These are phyloP conservation scores for Russula sp. DNA, from an alignment of 768 basidiomycete genomes.

Conservation along the genomic window DNA sequence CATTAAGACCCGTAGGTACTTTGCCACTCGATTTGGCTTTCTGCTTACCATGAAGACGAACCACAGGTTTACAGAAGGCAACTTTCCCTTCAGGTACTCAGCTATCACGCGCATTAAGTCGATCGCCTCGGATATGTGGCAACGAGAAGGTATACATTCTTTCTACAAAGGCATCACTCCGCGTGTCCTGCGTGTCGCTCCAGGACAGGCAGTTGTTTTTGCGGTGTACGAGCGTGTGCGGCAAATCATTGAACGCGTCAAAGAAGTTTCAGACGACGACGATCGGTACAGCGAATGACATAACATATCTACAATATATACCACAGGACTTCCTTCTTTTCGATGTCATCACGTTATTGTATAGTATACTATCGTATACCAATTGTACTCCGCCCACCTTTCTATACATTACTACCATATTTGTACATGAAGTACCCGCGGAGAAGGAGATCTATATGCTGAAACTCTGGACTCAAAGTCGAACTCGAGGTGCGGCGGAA, in stretches of 20 bases:
- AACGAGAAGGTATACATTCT: conserved; percentile 77
- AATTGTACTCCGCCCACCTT: not conserved
- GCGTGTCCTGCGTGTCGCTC: conserved; percentile 91
- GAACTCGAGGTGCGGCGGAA: too few relatives aligned
- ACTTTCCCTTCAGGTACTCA: conserved; percentile 68
- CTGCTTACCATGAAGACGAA: not conserved
- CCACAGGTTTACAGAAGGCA: conserved; percentile 78
- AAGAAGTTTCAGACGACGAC: conserved; percentile 51
- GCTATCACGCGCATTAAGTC: conserved; percentile 75
- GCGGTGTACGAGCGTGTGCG: conserved; percentile 94
- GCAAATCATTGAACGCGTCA: conserved; percentile 64
- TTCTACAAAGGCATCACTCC: conserved; percentile 99
- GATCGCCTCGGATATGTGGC: conserved; percentile 93
- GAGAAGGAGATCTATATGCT: too few relatives aligned
- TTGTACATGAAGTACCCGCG: not conserved
- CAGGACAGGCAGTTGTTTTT: conserved; percentile 95
- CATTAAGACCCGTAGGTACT: conserved; percentile 82
- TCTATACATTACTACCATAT: not conserved
- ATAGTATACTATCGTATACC: not conserved
- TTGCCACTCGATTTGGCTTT: not conserved
- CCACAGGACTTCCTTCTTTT: not conserved
- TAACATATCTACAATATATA: not conserved
- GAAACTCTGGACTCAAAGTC: too few relatives aligned
- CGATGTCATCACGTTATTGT: conserved; percentile 12
- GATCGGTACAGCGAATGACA: conserved; percentile 63